Evolutionary conservation across 2,329 filamentous ascomycete genomes (phyloP).

Genomic region (Fusarium odoratissimum): DNA sequence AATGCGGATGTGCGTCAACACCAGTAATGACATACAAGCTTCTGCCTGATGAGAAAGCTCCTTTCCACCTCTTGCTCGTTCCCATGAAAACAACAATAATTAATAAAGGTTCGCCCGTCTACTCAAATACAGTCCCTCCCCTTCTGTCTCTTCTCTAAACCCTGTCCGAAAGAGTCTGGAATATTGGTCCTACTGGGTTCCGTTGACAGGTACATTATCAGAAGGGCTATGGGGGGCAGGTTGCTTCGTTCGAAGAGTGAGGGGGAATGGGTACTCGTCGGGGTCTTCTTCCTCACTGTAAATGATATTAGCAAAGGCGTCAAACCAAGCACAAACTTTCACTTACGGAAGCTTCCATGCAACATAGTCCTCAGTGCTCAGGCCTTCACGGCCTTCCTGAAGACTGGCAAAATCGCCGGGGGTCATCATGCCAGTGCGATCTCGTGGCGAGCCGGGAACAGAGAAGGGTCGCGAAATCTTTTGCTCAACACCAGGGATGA

Average conservation of each 20-base stretch:
- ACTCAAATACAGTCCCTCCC: constrained; percentile 28
- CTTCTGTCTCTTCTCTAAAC: constrained; percentile 4
- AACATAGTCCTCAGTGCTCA: constrained; percentile 97
- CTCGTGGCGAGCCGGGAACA: constrained; percentile 90
- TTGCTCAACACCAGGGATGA: constrained; percentile 90
- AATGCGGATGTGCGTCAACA: constrained; percentile 39
- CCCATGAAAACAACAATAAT: constrained; percentile 24
- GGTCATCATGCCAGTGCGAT: constrained; percentile 97
- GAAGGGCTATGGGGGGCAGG: constrained; percentile 45
- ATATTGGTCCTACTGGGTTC: constrained; percentile 34
- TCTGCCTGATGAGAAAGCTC: constrained; percentile 14
- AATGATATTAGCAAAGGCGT: constrained; percentile 30
- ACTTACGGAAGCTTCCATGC: constrained; percentile 98
- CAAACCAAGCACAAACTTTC: not conserved
- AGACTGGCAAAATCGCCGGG: constrained; percentile 97
- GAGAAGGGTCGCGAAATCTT: constrained; percentile 97
- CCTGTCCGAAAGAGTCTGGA: constrained; percentile 2
- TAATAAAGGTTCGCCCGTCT: constrained; percentile 29
- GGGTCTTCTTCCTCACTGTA: constrained; percentile 90
- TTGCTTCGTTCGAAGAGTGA: constrained; percentile 67
- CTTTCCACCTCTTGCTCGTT: not conserved
- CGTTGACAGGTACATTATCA: constrained; percentile 43
- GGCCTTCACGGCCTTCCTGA: constrained; percentile 91
- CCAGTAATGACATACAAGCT: constrained; percentile 39
- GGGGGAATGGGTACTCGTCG: constrained; percentile 73